phyloP scores from a whole-genome alignment of 2,329 filamentous ascomycete species.

The Epichloe bromicola region DNA sequence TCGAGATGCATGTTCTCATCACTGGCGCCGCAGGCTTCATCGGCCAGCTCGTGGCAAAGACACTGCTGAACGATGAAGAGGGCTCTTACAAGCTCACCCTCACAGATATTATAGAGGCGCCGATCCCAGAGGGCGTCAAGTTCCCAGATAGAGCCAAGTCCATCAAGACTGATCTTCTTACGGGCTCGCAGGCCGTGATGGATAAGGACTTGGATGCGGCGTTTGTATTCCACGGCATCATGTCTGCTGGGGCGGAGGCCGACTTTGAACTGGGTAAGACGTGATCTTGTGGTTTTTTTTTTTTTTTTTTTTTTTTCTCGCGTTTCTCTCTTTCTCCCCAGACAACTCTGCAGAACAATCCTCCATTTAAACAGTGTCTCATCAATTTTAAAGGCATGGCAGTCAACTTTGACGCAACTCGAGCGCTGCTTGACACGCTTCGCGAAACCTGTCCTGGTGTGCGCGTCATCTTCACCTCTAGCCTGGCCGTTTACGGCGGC shows the following conservation, averaged over 20 bases:
- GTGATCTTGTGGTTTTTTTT: background rate
- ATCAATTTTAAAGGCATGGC: slow-evolving; percentile 23
- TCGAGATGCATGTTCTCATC: slow-evolving; percentile 33
- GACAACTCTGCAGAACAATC: background rate
- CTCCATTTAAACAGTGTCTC: too few relatives aligned
- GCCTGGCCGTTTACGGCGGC: slow-evolving; percentile 45
- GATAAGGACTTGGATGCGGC: slow-evolving; percentile 27
- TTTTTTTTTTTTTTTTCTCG: too few relatives aligned
- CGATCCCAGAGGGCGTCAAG: slow-evolving; percentile 25
- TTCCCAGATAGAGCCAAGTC: slow-evolving; percentile 14
- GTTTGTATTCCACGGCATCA: slow-evolving; percentile 50
- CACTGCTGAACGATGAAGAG: slow-evolving; percentile 29
- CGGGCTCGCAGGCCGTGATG: slow-evolving; percentile 1
- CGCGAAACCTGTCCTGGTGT: slow-evolving; percentile 29
- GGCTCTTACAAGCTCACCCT: slow-evolving; percentile 31
- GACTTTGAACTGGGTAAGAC: slow-evolving; percentile 30
- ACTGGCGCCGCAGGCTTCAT: slow-evolving; percentile 50
- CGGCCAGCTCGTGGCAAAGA: slow-evolving; percentile 42
- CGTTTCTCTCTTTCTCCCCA: background rate
- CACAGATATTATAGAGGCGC: slow-evolving; percentile 40
- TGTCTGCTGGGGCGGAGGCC: slow-evolving; percentile 47
- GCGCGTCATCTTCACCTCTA: slow-evolving; percentile 44
- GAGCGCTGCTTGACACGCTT: slow-evolving; percentile 37
- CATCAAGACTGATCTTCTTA: slow-evolving; percentile 7
- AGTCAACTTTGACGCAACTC: slow-evolving; percentile 44